Conservation (phyloP, 257 asterid species). For the Nicotiana noctiflora region DNA sequence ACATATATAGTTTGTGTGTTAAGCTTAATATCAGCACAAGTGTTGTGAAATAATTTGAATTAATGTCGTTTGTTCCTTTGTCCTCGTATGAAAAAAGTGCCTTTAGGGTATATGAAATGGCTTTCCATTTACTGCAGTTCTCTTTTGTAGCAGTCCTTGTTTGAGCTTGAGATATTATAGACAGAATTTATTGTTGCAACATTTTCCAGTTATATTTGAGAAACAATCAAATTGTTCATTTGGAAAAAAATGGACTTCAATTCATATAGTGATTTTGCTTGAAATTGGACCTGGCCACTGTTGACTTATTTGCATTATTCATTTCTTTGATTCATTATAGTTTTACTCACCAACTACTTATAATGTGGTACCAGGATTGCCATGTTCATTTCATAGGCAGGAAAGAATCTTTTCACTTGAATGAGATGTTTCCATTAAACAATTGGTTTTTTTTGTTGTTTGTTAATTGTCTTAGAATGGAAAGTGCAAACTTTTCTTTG, state of each 20-base stretch:
- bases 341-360: neutral
- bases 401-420: neutral
- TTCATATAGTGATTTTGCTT: neutral
- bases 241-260: neutral
- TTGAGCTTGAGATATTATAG: neutral
- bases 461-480: conserved; percentile 35
- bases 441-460: neutral
- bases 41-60: neutral
- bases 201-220: neutral
- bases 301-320: neutral
- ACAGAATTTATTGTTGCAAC: neutral
- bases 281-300: neutral
- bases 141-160: too few species aligned
- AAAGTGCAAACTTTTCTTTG: conserved; percentile 47
- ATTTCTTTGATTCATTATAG: neutral
- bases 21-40: neutral
- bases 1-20: neutral
- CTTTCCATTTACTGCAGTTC: neutral
- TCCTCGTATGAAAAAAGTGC: neutral
- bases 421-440: neutral
- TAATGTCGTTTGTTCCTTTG: neutral
- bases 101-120: neutral
- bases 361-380: too few species aligned
- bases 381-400: too few species aligned
- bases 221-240: neutral